These are phyloP conservation scores for Myriosclerotinia scirpicola DNA, from an alignment of 2,329 filamentous ascomycete species.

Conservation along the genomic window DNA sequence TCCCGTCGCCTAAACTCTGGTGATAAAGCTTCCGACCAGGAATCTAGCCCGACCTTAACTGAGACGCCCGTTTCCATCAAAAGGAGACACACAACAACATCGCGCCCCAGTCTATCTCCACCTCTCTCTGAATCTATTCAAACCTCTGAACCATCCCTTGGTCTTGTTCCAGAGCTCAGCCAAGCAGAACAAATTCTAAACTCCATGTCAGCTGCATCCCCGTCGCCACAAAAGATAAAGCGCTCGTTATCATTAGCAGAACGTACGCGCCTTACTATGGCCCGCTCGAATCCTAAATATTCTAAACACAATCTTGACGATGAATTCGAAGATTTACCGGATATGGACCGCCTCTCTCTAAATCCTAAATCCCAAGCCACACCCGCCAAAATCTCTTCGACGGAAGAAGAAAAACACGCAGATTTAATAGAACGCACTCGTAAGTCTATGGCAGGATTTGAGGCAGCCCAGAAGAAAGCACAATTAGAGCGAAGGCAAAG, in stretches of 20 bases:
- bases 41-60: not conserved
- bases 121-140: constrained; percentile 20
- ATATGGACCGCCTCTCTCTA: constrained; percentile 33
- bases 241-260: constrained; percentile 68
- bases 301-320: constrained; percentile 35
- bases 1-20: not conserved
- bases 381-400: constrained; percentile 22
- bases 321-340: constrained; percentile 37
- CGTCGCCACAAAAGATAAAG: constrained; percentile 57
- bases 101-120: constrained; percentile 14
- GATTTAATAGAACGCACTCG: constrained; percentile 56
- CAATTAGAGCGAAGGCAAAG: constrained; percentile 57
- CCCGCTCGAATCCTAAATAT: constrained; percentile 49
- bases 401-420: constrained; percentile 32
- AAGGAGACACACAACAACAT: constrained; percentile 10
- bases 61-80: constrained; percentile 8
- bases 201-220: constrained; percentile 55
- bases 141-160: not conserved
- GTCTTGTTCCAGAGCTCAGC: constrained; percentile 38
- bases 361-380: constrained; percentile 31
- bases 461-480: constrained; percentile 60
- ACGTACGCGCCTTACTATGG: constrained; percentile 80
- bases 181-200: constrained; percentile 57
- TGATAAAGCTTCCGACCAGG: not conserved
- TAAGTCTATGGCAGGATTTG: constrained; percentile 61